A percentile compares a stretch with the other conserved stretches of the same genome.
Evolutionary conservation across 306 rosid species (phyloP).

Genomic region (Rubus idaeus): DNA sequence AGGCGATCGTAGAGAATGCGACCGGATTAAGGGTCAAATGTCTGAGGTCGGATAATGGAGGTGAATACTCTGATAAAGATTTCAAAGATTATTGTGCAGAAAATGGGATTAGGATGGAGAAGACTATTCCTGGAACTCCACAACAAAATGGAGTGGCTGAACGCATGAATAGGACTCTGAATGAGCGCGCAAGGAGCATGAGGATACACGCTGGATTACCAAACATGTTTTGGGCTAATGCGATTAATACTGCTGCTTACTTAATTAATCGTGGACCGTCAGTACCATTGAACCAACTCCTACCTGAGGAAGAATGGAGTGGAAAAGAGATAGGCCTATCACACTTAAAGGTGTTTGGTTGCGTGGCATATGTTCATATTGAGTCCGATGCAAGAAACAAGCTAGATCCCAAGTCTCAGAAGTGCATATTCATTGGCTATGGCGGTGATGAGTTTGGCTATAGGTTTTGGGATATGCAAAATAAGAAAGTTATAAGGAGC

Average conservation of each 20-base stretch:
- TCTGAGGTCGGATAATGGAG: neutral
- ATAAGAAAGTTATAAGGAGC: neutral
- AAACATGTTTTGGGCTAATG: neutral
- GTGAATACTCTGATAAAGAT: neutral
- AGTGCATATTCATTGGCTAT: neutral
- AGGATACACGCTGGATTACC: neutral
- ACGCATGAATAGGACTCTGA: neutral
- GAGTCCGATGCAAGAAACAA: neutral
- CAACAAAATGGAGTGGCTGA: neutral
- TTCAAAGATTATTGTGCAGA: neutral
- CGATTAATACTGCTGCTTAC: neutral
- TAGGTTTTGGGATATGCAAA: neutral
- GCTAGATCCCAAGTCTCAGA: neutral
- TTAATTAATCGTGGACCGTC: neutral
- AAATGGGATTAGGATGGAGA: neutral
- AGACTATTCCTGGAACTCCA: neutral
- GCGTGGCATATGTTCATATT: neutral
- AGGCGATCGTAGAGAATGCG: neutral
- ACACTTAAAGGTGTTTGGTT: neutral
- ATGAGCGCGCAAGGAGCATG: conserved; percentile 7
- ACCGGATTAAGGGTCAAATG: neutral
- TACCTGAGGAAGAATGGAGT: neutral
- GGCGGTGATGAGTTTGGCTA: neutral
- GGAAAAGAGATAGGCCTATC: neutral
- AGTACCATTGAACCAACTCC: no score